Evolutionary conservation across 2,329 filamentous ascomycete species (phyloP), one percentile per base, ranked within the genome.

Genomic region (Reticulascus tulasneorum): DNA sequence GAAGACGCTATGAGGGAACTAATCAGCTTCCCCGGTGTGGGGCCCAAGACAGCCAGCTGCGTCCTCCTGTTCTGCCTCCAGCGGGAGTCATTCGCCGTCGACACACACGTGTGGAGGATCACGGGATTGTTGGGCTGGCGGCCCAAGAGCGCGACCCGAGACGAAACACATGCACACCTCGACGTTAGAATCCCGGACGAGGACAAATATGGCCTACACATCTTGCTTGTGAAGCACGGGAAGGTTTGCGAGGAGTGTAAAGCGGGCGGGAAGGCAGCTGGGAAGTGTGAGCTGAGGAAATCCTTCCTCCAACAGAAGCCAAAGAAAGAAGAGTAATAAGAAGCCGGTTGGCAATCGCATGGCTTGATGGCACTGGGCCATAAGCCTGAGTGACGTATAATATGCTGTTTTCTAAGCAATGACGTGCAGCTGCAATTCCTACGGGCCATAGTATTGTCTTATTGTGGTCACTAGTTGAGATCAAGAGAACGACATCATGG

Each of bases 1-100:
- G 64, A 66, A 7, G 69, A 68, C 7, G 69, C 66, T 26, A 73
- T 75, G 67, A 50, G 53, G 26, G 68, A 73, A 54, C 55, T 77
- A 43, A 58, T 74, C 29, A 54, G 58, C 9, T 75, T 73, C 46
- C 57, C 62, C 19, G 72, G 72, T 33, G 69, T 77, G 2, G 73
- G 72, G 0, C 69, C 69, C 44, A 77, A 75, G 59, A 76, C 71
- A 22, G 73, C 73, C 7, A 66, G 63, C 43, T 75, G 71, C 46
- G 69, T 75, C 8, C 46, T 73, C 20, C 57, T 75, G 23, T 75
- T 75, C 46, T 75, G 71, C 41, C 54, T 75, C 31, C 52, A 54
- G 17, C 50, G 69, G 24, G 59, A 64, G 26, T 67, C 61, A 41
- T 75, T 75, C 46, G 69, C 71, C 4, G 71, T 75, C 22, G 71